These are phyloP conservation scores for Kwoniella dejecticola DNA, from an alignment of 768 basidiomycete species.

Conservation along the genomic window DNA sequence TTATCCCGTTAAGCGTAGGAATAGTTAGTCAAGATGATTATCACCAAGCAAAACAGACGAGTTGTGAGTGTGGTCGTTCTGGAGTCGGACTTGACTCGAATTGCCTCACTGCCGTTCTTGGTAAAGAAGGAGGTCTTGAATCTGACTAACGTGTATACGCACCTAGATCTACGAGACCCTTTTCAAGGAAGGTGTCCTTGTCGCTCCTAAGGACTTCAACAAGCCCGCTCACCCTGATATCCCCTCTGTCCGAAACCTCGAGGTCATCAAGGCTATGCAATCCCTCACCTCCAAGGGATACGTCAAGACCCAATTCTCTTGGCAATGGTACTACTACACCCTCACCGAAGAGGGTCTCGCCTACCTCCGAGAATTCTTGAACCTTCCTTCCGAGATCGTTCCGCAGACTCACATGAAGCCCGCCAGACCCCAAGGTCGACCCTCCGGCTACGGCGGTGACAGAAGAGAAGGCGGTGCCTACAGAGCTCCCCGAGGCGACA, in stretches of 20 bases:
- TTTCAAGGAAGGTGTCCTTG: constrained; percentile 99
- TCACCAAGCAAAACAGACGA: constrained; percentile 91
- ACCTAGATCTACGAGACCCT: constrained; percentile 97
- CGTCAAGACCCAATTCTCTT: constrained; percentile 99
- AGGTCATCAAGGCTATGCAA: constrained; percentile 73
- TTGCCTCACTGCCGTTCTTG: too few species aligned
- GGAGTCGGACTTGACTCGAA: too few species aligned
- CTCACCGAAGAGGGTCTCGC: constrained; percentile 97
- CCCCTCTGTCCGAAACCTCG: constrained; percentile 65
- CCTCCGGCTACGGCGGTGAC: constrained; percentile 62
- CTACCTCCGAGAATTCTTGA: constrained; percentile 93
- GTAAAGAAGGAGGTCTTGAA: too few species aligned
- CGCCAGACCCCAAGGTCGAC: constrained; percentile 74
- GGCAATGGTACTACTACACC: constrained; percentile 99
- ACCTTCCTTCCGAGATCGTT: constrained; percentile 93
- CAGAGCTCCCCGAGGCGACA: constrained; percentile 75
- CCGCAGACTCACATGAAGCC: constrained; percentile 98
- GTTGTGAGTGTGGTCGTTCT: constrained; percentile 50
- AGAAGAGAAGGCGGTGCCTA: constrained; percentile 69
- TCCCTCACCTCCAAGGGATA: constrained; percentile 71
- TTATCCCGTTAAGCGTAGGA: constrained; percentile 16
- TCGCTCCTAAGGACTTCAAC: constrained; percentile 99
- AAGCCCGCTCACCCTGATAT: constrained; percentile 93
- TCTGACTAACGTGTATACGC: too few species aligned
- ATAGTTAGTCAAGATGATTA: constrained; percentile 70